These are phyloP conservation scores for Oemleria cerasiformis DNA, from an alignment of 306 rosid genomes.

Conservation along the genomic window DNA sequence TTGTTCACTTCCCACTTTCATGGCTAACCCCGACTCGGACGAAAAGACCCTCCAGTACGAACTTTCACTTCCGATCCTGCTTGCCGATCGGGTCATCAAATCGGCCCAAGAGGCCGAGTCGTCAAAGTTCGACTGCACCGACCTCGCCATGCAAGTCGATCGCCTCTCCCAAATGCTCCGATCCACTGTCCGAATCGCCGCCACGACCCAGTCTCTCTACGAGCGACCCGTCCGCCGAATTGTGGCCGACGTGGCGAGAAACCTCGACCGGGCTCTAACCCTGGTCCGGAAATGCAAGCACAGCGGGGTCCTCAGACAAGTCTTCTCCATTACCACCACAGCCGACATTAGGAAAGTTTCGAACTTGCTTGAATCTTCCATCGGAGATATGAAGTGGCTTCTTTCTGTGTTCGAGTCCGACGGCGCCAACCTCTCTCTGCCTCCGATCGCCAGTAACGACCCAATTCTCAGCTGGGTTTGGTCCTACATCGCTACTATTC, in stretches of 20 bases:
- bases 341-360: conserved; percentile 64
- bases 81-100: conserved; percentile 63
- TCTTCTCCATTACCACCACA: conserved; percentile 60
- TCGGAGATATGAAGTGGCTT: conserved; percentile 76
- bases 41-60: conserved; percentile 56
- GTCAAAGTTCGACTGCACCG: conserved; percentile 51
- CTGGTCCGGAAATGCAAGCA: conserved; percentile 60
- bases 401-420: conserved; percentile 58
- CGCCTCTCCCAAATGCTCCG: conserved; percentile 60
- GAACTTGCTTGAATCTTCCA: conserved; percentile 59
- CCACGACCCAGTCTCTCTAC: conserved; percentile 55
- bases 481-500: conserved; percentile 59
- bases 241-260: conserved; percentile 52
- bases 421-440: conserved; percentile 50
- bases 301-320: conserved; percentile 66
- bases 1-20: not conserved
- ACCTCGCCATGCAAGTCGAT: conserved; percentile 56
- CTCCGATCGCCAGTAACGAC: conserved; percentile 76
- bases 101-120: conserved; percentile 69
- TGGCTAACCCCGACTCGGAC: conserved; percentile 17
- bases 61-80: conserved; percentile 52
- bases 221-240: conserved; percentile 73
- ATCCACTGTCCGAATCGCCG: conserved; percentile 43
- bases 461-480: conserved; percentile 86
- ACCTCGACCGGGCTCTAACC: conserved; percentile 55